These are phyloP conservation scores for Chaetomidium leptoderma DNA, from an alignment of 495 filamentous ascomycete genomes.

Conservation along the genomic window DNA sequence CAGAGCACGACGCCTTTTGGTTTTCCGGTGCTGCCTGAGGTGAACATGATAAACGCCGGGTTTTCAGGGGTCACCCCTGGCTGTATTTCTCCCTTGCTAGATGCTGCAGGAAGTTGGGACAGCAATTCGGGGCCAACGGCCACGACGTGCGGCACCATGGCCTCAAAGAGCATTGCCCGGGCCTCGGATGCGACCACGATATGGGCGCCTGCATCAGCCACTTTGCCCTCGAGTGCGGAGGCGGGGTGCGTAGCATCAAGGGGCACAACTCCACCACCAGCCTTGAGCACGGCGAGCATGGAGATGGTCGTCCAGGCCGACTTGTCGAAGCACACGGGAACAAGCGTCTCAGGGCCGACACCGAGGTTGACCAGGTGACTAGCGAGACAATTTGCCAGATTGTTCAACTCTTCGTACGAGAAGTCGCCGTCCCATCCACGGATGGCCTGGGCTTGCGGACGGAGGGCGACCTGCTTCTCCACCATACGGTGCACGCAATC, in stretches of 20 bases:
- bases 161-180: constrained; percentile 17
- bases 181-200: constrained; percentile 15
- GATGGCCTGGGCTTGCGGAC: constrained; percentile 25
- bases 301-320: constrained; percentile 45
- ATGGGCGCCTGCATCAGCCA: constrained; percentile 14
- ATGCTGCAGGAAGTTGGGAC: constrained; percentile 11
- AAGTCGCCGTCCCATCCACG: constrained; percentile 51
- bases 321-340: constrained; percentile 50
- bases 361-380: constrained; percentile 39
- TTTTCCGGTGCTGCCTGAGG: constrained; percentile 23
- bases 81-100: neutral
- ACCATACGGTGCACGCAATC: constrained; percentile 24
- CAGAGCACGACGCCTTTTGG: constrained; percentile 47
- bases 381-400: constrained; percentile 34
- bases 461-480: constrained; percentile 17
- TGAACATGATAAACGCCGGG: constrained; percentile 5
- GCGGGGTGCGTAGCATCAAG: constrained; percentile 52
- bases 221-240: neutral
- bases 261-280: constrained; percentile 48
- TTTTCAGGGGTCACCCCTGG: neutral
- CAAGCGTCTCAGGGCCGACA: constrained; percentile 47
- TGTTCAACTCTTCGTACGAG: constrained; percentile 47
- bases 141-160: constrained; percentile 4
- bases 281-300: constrained; percentile 43
- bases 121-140: neutral